A percentile compares a stretch with the other conserved stretches of the same genome.
Conservation (phyloP, 176 grass and related monocot genomes). For the Zea luxurians region DNA sequence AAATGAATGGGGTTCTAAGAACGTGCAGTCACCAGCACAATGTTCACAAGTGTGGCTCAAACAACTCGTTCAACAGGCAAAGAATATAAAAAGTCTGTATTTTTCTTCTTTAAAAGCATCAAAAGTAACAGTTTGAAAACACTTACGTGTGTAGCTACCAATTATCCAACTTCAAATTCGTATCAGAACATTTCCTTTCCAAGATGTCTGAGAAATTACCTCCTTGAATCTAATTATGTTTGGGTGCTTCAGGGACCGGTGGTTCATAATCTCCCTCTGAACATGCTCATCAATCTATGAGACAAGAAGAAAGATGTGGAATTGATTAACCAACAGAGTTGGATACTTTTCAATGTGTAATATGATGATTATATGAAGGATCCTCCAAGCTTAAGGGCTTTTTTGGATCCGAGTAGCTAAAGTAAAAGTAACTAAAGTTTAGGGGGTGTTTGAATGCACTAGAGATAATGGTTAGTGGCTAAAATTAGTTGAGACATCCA, state of each 20-base stretch:
- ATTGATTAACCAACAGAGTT: slow-evolving; percentile 1
- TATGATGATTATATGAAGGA: not conserved
- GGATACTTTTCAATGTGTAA: not conserved
- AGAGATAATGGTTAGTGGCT: too few species aligned
- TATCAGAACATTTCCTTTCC: not conserved
- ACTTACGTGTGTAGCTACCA: not conserved
- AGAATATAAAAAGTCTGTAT: slow-evolving; percentile 1
- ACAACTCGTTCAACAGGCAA: not conserved
- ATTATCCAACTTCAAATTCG: not conserved
- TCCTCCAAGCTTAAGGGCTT: not conserved
- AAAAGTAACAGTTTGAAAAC: not conserved
- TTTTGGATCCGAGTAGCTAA: too few species aligned
- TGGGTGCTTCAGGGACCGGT: slow-evolving; percentile 85
- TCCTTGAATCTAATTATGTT: slow-evolving; percentile 93
- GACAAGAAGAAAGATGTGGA: slow-evolving; percentile 21
- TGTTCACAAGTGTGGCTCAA: not conserved
- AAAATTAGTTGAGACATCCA: too few species aligned
- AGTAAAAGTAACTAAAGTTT: too few species aligned
- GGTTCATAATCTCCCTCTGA: slow-evolving; percentile 97
- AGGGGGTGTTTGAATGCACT: too few species aligned
- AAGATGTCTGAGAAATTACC: slow-evolving; percentile 48
- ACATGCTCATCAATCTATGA: slow-evolving; percentile 93
- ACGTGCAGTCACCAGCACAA: not conserved
- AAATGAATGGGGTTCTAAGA: not conserved
- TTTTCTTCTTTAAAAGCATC: not conserved